Conservation (phyloP, 106 monocot species). For the Dactylorhiza incarnata region DNA sequence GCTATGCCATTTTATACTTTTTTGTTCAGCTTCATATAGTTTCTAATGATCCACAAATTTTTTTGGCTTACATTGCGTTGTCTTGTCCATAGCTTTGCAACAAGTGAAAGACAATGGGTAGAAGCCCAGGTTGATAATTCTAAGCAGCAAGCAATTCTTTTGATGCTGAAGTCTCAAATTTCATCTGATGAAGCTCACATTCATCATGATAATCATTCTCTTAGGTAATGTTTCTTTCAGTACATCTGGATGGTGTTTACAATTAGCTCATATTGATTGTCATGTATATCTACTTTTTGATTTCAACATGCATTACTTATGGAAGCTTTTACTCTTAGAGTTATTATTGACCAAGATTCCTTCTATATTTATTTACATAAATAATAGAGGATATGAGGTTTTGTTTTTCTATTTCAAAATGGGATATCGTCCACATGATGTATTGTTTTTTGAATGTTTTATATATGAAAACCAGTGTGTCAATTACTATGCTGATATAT, state of each 20-base stretch:
- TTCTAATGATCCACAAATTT: background rate
- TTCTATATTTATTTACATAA: background rate
- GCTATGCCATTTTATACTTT: background rate
- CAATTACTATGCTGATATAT: too few relatives aligned
- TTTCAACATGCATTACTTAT: background rate
- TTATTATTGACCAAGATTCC: background rate
- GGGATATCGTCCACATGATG: background rate
- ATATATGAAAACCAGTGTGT: too few relatives aligned
- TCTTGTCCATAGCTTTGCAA: slow-evolving; percentile 65
- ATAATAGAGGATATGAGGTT: background rate
- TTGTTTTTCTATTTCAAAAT: background rate
- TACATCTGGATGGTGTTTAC: background rate
- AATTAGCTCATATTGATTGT: background rate
- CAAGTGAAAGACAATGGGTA: slow-evolving; percentile 98
- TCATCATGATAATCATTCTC: slow-evolving; percentile 81
- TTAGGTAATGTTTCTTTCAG: slow-evolving; percentile 41
- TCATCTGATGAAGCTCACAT: slow-evolving; percentile 95
- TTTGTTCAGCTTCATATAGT: background rate
- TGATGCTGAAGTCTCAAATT: slow-evolving; percentile 68
- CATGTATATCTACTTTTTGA: background rate
- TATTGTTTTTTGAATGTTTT: background rate
- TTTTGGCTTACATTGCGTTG: background rate
- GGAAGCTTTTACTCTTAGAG: background rate
- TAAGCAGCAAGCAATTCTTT: slow-evolving; percentile 87
- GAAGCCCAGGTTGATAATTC: slow-evolving; percentile 99